Evolutionary conservation across 441 rosid genomes (phyloP).

Genomic region (Croton laevigatus): DNA sequence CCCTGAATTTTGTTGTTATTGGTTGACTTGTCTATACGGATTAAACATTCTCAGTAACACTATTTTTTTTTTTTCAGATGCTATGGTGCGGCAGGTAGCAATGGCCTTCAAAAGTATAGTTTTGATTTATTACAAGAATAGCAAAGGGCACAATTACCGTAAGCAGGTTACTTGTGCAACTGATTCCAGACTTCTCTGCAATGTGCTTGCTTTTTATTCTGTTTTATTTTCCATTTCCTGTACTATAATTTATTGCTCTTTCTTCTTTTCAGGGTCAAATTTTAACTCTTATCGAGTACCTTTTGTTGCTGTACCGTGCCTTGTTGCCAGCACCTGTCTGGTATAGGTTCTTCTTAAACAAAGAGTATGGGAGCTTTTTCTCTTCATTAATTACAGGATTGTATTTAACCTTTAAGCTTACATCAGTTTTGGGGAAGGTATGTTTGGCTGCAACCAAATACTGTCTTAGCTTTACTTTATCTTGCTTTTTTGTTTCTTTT

Average conservation of each 20-base stretch:
- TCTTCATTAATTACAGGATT: slow-evolving; percentile 59
- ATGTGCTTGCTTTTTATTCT: neutral
- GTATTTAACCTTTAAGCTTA: slow-evolving; percentile 62
- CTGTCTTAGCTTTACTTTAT: slow-evolving; percentile 1
- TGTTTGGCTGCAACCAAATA: slow-evolving; percentile 3
- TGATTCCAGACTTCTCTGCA: neutral
- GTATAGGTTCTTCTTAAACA: slow-evolving; percentile 66
- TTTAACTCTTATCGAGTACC: slow-evolving; percentile 55
- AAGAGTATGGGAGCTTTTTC: slow-evolving; percentile 65
- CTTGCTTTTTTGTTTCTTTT: too few species aligned
- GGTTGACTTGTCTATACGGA: neutral
- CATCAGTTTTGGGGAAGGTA: slow-evolving; percentile 63
- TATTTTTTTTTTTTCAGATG: slow-evolving; percentile 35
- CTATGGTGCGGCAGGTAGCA: slow-evolving; percentile 53
- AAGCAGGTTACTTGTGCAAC: slow-evolving; percentile 39
- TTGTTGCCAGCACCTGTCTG: slow-evolving; percentile 64
- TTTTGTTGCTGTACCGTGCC: slow-evolving; percentile 54
- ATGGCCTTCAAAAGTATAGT: slow-evolving; percentile 57
- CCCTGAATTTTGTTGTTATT: neutral
- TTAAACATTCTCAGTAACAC: slow-evolving; percentile 19
- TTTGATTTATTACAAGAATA: slow-evolving; percentile 53
- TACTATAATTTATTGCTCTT: slow-evolving; percentile 2
- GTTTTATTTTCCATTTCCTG: neutral
- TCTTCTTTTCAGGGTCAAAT: slow-evolving; percentile 47
- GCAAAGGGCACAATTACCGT: slow-evolving; percentile 56